A percentile compares a stretch with the other conserved stretches of the same genome.
phyloP scores from a whole-genome alignment of 257 asterid species.

The Agastache rugosa region DNA sequence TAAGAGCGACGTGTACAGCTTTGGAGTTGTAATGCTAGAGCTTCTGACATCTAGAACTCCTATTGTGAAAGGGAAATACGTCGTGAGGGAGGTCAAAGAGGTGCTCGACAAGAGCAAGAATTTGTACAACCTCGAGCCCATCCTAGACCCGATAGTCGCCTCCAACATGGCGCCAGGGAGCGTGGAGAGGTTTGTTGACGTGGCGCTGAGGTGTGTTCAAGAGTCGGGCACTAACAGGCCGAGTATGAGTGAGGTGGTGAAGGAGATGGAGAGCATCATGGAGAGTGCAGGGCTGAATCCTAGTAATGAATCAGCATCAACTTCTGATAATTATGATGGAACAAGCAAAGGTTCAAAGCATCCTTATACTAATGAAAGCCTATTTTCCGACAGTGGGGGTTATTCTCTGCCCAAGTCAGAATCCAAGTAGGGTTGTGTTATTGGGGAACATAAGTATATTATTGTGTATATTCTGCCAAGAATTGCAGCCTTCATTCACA shows the following conservation, averaged over 20 bases:
- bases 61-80: slow-evolving; percentile 74
- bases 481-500: background rate
- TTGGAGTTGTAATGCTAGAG: slow-evolving; percentile 74
- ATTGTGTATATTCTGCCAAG: background rate
- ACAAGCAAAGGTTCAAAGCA: slow-evolving; percentile 50
- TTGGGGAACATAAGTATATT: background rate
- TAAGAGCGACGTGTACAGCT: slow-evolving; percentile 94
- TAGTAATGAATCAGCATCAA: slow-evolving; percentile 70
- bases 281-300: slow-evolving; percentile 81
- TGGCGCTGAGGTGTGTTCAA: slow-evolving; percentile 72
- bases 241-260: slow-evolving; percentile 79
- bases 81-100: slow-evolving; percentile 70
- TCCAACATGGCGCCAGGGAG: slow-evolving; percentile 54
- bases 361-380: slow-evolving; percentile 80
- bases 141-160: slow-evolving; percentile 74
- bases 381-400: slow-evolving; percentile 60
- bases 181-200: slow-evolving; percentile 68
- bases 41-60: slow-evolving; percentile 72
- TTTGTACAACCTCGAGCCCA: slow-evolving; percentile 63
- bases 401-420: slow-evolving; percentile 52
- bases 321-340: slow-evolving; percentile 73
- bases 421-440: slow-evolving; percentile 46
- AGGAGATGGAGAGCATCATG: slow-evolving; percentile 80
- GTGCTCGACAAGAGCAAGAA: slow-evolving; percentile 66
- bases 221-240: slow-evolving; percentile 68